Base-by-base conservation (phyloP, 192 early-diverging fungal genomes). In the Dimargaris cristalligena region DNA sequence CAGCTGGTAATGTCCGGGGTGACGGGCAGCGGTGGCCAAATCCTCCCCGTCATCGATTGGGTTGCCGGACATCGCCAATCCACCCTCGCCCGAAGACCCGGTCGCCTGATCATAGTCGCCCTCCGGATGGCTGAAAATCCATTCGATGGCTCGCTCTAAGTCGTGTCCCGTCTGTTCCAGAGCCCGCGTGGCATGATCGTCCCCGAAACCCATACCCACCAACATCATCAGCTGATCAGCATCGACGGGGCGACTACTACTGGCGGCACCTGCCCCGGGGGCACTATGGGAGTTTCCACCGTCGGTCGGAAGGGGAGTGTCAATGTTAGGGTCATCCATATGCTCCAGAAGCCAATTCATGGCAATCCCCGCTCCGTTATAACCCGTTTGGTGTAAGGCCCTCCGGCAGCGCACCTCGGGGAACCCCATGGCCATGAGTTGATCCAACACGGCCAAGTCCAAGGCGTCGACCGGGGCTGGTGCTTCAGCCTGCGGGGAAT, bases 271-370 rank as follows among this genome's bases (percentile, higher is more conserved):
- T 16, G 60, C 66, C n/a, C n/a, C n/a, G n/a, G n/a, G n/a, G n/a
- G n/a, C n/a, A n/a, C n/a, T n/a, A n/a, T n/a, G n/a, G n/a, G n/a
- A n/a, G 52, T 86, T 71, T n/a, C 87, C 88, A 22, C 61, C 75
- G 70, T 92, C 88, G 60, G 89, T 88, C 9, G 57, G 48, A 51
- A 62, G 54, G 1, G 69, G 65, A 32, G 57, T 64, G 52, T 76
- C 70, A 41, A 76, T 76, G 79, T 88, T 84, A 32, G 92, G 77
- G 73, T 97, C 95, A 29, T 99, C 95, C 88, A 95, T 93, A 61
- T 95, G 91, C 67, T 90, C 88, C 74, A 96, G 89, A 28, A 97
- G 60, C 94, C 94, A 97, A 63, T 81, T 83, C 87, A 93, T 91
- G 2, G 94, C 95, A 4, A 74, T 68, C 58, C 94, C 90, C 6